Evolutionary conservation across 1,284 basidiomycete genomes (phyloP), one percentile per base, ranked within the genome.

Genomic region (Ustilago trichophora): DNA sequence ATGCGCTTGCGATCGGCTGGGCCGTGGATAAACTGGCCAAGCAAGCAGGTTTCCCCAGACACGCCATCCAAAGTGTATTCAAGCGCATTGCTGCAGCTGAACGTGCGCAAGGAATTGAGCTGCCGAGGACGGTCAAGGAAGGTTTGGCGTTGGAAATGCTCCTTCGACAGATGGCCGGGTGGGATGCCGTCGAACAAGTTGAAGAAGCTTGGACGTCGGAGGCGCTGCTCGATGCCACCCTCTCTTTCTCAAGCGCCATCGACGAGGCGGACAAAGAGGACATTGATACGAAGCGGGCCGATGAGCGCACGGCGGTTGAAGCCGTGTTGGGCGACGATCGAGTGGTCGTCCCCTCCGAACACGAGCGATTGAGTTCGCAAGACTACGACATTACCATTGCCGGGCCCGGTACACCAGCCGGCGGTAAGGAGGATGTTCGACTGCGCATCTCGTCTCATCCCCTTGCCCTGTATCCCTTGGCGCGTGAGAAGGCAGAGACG

Each of bases 1-100:
- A 80, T 12, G 60, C 49, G 4, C 81, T 96, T 16, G 89, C 88
- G 63, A 85, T 84, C 50, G 86, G 90, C 13, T 97, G 94, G 94
- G 83, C 90, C 2, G 87, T 89, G 62, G 91, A 96, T 49, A 88
- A 89, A 74, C 87, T 91, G 3, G 85, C 89, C 51, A 92, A 92
- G 76, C 87, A 90, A 76, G 91, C 89, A 35, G 93, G 93, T 3
- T 93, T 89, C 83, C 93, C 93, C 7, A 83, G 86, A 1, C 87
- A 89, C 56, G 84, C 86, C 9, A 90, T 93, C 13, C 87, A 87
- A 72, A 84, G 85, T 24, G 86, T 84, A 49, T 83, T 87, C 26
- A 60, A 58, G 18, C 35, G 54, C 25, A 59, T 60, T 29, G 44
- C 45, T 9, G 47, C 32, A 4, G 44, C 46, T 0, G 52, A 60